These are phyloP conservation scores for Anthracocystis panici-leucophaei DNA, from an alignment of 1,284 basidiomycete genomes.

Conservation along the genomic window DNA sequence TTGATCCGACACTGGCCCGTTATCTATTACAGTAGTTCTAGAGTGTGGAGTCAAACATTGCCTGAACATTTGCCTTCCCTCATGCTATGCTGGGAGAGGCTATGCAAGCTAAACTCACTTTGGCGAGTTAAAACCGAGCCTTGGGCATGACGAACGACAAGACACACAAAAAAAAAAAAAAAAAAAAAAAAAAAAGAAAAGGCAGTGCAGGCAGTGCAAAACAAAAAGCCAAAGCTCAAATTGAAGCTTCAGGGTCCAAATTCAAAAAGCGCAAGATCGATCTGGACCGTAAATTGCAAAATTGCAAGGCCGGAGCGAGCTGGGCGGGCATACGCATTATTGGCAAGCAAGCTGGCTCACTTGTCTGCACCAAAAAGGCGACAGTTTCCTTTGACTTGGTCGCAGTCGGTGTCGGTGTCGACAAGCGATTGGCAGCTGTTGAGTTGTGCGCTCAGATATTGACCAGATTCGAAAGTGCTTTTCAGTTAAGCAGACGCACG, in stretches of 20 bases:
- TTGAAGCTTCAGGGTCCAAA: constrained; percentile 15
- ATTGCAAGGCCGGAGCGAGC: no score
- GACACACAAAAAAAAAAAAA: no score
- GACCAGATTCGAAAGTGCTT: not conserved
- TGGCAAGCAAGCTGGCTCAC: no score
- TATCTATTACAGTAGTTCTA: not conserved
- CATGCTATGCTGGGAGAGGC: not conserved
- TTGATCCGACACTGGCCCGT: no score
- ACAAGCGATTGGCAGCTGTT: constrained; percentile 4
- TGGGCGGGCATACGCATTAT: no score
- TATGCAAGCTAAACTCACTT: not conserved
- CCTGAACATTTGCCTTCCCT: not conserved
- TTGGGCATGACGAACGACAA: not conserved
- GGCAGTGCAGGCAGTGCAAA: constrained; percentile 3
- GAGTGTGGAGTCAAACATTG: not conserved
- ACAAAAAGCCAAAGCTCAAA: no score
- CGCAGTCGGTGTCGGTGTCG: no score
- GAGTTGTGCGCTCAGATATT: constrained; percentile 1
- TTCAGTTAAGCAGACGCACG: constrained; percentile 1
- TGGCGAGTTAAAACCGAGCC: not conserved
- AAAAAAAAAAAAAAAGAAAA: no score
- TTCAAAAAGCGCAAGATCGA: constrained; percentile 9
- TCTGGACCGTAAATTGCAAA: constrained; percentile 5
- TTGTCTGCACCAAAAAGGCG: no score
- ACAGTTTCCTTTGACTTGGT: no score